Evolutionary conservation across 495 filamentous ascomycete genomes (phyloP).

Genomic region (Penicillium coffeae): DNA sequence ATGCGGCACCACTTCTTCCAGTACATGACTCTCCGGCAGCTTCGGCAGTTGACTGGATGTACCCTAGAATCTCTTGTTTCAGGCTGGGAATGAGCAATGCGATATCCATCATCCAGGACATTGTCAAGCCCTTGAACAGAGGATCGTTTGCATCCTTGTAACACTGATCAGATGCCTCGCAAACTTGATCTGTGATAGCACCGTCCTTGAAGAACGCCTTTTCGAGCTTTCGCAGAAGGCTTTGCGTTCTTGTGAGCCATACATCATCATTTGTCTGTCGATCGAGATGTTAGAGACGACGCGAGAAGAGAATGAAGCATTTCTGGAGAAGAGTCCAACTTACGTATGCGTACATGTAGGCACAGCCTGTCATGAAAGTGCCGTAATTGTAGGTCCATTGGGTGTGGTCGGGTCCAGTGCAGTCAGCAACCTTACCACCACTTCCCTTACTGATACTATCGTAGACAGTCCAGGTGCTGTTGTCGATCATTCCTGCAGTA

Average conservation of each 20-base stretch:
- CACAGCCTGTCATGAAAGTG: slow-evolving; percentile 60
- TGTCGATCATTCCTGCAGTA: slow-evolving; percentile 49
- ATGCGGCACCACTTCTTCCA: slow-evolving; percentile 39
- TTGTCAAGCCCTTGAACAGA: slow-evolving; percentile 69
- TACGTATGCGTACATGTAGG: slow-evolving; percentile 65
- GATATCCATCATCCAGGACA: slow-evolving; percentile 67
- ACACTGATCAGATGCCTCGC: slow-evolving; percentile 56
- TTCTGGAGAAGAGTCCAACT: no score
- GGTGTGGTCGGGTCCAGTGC: slow-evolving; percentile 30
- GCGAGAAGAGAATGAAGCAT: no score
- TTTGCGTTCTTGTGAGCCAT: background rate
- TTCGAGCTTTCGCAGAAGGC: background rate
- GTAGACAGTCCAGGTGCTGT: slow-evolving; percentile 54
- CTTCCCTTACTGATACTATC: slow-evolving; percentile 45
- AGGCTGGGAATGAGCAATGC: slow-evolving; percentile 50
- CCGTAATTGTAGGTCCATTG: slow-evolving; percentile 72
- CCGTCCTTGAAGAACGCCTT: slow-evolving; percentile 20
- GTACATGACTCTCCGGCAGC: slow-evolving; percentile 46
- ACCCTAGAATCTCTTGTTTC: background rate
- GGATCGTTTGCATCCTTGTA: slow-evolving; percentile 56
- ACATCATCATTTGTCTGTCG: background rate
- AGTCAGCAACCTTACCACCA: slow-evolving; percentile 43
- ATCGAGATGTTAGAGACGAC: no score
- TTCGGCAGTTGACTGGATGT: background rate
- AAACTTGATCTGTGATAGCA: slow-evolving; percentile 59